Percentiles rank a stretch among this genome's conserved stretches.
Evolutionary conservation across 495 filamentous ascomycete species (phyloP).

Genomic region (Aspergillus taichungensis): DNA sequence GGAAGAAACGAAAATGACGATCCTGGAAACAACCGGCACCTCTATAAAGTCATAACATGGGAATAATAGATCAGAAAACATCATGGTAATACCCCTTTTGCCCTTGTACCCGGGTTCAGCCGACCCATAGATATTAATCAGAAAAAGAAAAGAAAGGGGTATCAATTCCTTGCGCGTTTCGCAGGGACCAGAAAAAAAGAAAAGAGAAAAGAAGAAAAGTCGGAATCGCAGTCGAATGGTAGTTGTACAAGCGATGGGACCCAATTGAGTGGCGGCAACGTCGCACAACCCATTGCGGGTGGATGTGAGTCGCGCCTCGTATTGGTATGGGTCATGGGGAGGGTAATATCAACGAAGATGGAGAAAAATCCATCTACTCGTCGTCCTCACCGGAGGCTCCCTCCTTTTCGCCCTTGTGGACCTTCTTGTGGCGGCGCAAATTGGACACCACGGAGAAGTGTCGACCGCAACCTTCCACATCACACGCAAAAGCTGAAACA

Average conservation of each 20-base stretch:
- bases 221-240: conserved; percentile 11
- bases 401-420: conserved; percentile 77
- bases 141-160: conserved; percentile 17
- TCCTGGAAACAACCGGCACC: conserved; percentile 36
- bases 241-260: conserved; percentile 35
- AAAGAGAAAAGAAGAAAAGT: conserved; percentile 15
- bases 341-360: conserved; percentile 8
- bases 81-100: conserved; percentile 15
- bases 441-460: conserved; percentile 99
- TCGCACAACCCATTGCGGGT: conserved; percentile 6
- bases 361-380: conserved; percentile 23
- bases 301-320: conserved; percentile 3
- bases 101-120: conserved; percentile 21
- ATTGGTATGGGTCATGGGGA: background rate
- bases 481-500: conserved; percentile 74
- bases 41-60: conserved; percentile 38
- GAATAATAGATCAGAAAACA: conserved; percentile 16
- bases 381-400: conserved; percentile 36
- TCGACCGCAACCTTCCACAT: conserved; percentile 89
- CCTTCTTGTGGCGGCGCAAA: conserved; percentile 87
- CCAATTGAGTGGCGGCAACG: conserved; percentile 9
- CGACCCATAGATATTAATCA: conserved; percentile 13
- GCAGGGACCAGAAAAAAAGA: conserved; percentile 17
- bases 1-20: conserved; percentile 18
- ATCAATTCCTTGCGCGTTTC: conserved; percentile 21